Conservation (phyloP, 2,329 filamentous ascomycete genomes). For the Botrytis hyacinthi region DNA sequence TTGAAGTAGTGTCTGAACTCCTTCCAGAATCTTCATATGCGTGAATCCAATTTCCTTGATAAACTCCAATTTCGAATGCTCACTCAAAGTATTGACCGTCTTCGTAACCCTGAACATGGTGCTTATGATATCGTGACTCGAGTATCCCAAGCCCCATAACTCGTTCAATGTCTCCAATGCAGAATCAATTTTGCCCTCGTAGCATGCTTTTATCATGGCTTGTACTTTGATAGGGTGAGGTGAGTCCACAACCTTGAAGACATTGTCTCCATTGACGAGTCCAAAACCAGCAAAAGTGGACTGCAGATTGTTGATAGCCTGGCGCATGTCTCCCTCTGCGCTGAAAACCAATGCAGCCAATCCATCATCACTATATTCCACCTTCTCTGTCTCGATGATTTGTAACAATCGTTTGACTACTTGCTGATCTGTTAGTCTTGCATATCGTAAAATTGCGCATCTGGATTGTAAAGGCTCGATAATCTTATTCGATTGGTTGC, state of each 20-base stretch:
- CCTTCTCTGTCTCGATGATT: constrained; percentile 88
- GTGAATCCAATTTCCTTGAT: constrained; percentile 99
- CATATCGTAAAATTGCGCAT: constrained; percentile 93
- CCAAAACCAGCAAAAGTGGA: constrained; percentile 91
- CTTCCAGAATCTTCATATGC: constrained; percentile 98
- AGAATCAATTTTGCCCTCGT: constrained; percentile 85
- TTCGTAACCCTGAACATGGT: constrained; percentile 99
- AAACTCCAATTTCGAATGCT: constrained; percentile 94
- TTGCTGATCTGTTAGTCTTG: constrained; percentile 86
- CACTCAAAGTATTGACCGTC: constrained; percentile 85
- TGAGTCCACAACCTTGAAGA: constrained; percentile 95
- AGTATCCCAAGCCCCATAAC: constrained; percentile 92
- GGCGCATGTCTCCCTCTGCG: constrained; percentile 96
- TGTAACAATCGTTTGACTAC: constrained; percentile 88
- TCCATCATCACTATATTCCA: constrained; percentile 88
- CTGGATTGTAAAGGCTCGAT: constrained; percentile 98
- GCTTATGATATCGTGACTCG: constrained; percentile 97
- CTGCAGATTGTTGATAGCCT: constrained; percentile 98
- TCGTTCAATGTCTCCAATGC: constrained; percentile 85
- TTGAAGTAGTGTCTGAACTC: constrained; percentile 91
- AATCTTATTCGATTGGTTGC: constrained; percentile 98
- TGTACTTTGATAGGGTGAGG: constrained; percentile 98
- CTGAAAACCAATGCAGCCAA: constrained; percentile 95
- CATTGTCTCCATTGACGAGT: constrained; percentile 95
- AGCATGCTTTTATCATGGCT: constrained; percentile 96